Base-by-base conservation (phyloP, 2,329 filamentous ascomycete species). In the Anthostomella pinea region DNA sequence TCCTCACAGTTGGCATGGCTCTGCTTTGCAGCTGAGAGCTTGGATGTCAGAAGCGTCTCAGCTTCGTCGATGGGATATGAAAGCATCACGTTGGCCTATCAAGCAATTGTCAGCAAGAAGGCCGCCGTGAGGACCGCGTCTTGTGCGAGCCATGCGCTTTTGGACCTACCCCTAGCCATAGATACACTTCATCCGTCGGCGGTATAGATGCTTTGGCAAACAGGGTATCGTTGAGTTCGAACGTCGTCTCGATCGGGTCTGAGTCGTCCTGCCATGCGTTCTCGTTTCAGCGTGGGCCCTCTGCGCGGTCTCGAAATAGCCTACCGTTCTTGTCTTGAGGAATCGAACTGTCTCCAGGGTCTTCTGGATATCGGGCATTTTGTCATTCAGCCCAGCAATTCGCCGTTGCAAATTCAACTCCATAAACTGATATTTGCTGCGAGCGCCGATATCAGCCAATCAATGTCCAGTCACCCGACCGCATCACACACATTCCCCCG, bases 391-490 rank as follows among this genome's bases (percentile, higher is more conserved):
- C 2, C 90, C 89, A 4, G 76, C 73, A 35, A 86, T 83, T 30
- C 93, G 79, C 46, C 88, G 78, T 63, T 95, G 85, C 41, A 93
- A 86, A 65, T 95, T 97, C 60, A 85, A 73, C 68, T 97, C 89
- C 93, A 98, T 98, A 69, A 97, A 98, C 65, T 97, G 93, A 70
- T 98, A 98, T 75, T 98, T 98, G 53, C 89, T 95, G 60, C 29
- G 45, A 52, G 25, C 46, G 47, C 39, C 18, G 34, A 38, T 25
- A 41, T 42, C 33, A 23, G 29, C 35, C 13, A 43, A n/a, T n/a
- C n/a, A n/a, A n/a, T n/a, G n/a, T n/a, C n/a, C n/a, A n/a, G n/a
- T n/a, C n/a, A n/a, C n/a, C n/a, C n/a, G n/a, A n/a, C n/a, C 13
- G 11, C 3, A 24, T n/a, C n/a, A 13, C 25, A 13, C n/a, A n/a